Evolutionary conservation across 2,329 filamentous ascomycete genomes (phyloP), one percentile per base, ranked within the genome.

Genomic region (Escovopsis sp.): DNA sequence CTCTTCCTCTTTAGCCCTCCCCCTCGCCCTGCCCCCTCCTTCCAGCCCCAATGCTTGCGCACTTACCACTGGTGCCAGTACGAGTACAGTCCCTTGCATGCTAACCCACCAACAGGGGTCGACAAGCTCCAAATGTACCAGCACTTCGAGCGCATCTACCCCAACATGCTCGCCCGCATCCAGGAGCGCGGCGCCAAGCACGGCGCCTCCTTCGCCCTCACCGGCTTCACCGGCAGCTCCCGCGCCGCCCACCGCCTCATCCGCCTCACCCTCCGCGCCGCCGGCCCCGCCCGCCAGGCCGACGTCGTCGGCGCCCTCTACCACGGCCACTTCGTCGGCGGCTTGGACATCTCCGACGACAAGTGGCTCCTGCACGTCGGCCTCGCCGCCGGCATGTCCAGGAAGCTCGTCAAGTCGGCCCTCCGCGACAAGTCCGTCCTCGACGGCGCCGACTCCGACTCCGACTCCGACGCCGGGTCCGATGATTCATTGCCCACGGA

Each of bases 181-280:
- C 42, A 46, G 25, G 34, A 41, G 27, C 47, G 46, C 14, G 64
- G 56, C 18, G 38, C 39, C 23, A 43, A 45, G n/a, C 51, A 58
- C 34, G 56, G 52, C 41, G 56, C 70, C 39, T 35, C 41, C 15
- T 60, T 68, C 39, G 49, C 47, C 45, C 56, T 62, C 51, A 44
- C 45, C 14, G 64, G 66, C 14, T 45, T 37, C 8, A 61, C 59
- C 16, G 66, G 67, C 9, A 62, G 59, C 35, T 59, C 62, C 12
- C 57, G 59, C 27, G 52, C 56, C 40, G 58, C 59, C 2, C 67
- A 70, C 50, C 60, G 62, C 41, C 57, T 70, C n/a, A 48, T 66
- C 15, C 55, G 61, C 12, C 53, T 64, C 15, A 57, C 60, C 8
- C 53, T 61, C 14, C 43, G 39, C 30, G 44, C 34, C 36, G 49